These are phyloP conservation scores for Talaromyces trachyspermus DNA, from an alignment of 495 filamentous ascomycete species.

Conservation along the genomic window DNA sequence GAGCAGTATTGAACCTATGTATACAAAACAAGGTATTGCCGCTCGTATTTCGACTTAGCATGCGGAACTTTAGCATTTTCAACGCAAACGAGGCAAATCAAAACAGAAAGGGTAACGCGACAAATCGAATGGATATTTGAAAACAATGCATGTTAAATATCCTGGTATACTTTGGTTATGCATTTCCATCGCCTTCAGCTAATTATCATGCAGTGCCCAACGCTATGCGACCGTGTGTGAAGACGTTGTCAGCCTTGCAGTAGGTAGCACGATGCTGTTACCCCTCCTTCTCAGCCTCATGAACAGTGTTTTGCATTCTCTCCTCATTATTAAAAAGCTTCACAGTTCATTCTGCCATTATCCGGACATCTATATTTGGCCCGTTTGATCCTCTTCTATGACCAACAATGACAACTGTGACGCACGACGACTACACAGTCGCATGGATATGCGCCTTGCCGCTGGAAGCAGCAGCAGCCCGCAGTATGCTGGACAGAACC, in stretches of 20 bases:
- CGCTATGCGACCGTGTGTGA: not conserved
- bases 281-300: not conserved
- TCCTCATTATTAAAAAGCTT: not conserved
- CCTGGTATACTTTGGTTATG: not conserved
- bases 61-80: not conserved
- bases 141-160: not conserved
- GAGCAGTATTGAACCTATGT: not conserved
- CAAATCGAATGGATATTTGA: not conserved
- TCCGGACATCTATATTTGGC: too few relatives aligned
- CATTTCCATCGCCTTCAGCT: not conserved
- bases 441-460: conserved; percentile 41
- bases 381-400: too few relatives aligned
- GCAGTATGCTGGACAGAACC: conserved; percentile 30
- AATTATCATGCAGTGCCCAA: not conserved
- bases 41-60: not conserved
- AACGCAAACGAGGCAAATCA: not conserved
- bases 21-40: not conserved
- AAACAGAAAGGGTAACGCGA: not conserved
- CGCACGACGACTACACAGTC: conserved; percentile 35
- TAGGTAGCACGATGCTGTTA: not conserved
- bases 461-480: conserved; percentile 29
- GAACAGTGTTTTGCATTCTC: conserved; percentile 5
- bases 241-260: not conserved
- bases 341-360: too few relatives aligned
- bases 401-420: conserved; percentile 6